Evolutionary conservation across 1,284 basidiomycete species (phyloP).

Genomic region (Sporisorium exsertum): DNA sequence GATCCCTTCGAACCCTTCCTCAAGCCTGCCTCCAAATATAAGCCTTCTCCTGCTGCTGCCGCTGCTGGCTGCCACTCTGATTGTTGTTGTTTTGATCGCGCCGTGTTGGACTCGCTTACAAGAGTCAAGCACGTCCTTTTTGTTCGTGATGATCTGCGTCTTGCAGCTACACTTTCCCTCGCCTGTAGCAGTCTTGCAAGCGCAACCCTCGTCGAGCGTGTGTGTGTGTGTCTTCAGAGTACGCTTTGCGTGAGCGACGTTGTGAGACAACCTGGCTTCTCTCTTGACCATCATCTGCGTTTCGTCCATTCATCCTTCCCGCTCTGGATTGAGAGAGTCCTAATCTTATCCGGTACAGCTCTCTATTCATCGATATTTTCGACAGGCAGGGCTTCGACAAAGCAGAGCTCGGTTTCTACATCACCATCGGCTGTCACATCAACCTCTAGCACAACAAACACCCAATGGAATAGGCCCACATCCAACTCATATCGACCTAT

Average conservation of each 20-base stretch:
- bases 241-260: not conserved
- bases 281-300: slow-evolving; percentile 21
- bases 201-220: too few relatives aligned
- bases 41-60: too few relatives aligned
- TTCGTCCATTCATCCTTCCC: not conserved
- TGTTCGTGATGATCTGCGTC: not conserved
- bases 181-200: too few relatives aligned
- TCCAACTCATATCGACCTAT: not conserved
- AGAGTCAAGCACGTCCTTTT: too few relatives aligned
- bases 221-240: not conserved
- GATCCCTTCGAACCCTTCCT: too few relatives aligned
- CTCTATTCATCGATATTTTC: not conserved
- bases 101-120: slow-evolving; percentile 1
- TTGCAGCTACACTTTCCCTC: not conserved
- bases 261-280: not conserved
- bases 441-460: not conserved
- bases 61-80: not conserved
- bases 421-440: too few relatives aligned
- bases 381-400: not conserved
- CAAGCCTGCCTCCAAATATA: too few relatives aligned
- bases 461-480: not conserved
- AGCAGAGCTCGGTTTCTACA: too few relatives aligned
- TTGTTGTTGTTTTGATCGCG: slow-evolving; percentile 1
- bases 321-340: not conserved
- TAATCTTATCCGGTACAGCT: not conserved